These are phyloP conservation scores for Colletotrichum tofieldiae DNA, from an alignment of 2,329 filamentous ascomycete genomes.

Conservation along the genomic window DNA sequence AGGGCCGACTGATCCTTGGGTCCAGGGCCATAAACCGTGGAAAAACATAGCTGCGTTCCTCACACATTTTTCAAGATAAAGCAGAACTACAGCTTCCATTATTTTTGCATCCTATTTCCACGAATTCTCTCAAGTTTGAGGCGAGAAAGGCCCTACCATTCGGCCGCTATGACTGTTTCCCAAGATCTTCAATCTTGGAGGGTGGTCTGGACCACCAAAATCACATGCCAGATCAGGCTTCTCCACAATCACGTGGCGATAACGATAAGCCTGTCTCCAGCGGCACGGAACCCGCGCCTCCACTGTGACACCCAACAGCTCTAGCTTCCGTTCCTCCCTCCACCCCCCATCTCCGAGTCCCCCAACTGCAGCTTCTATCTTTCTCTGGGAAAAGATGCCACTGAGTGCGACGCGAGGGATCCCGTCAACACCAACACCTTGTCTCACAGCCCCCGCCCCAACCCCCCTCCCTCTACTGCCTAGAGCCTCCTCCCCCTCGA, in stretches of 20 bases:
- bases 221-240: constrained; percentile 37
- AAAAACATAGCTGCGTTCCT: not conserved
- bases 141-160: not conserved
- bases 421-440: not conserved
- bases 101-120: not conserved
- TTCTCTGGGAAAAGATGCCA: constrained; percentile 33
- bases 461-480: not conserved
- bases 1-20: not conserved
- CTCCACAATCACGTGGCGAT: constrained; percentile 41
- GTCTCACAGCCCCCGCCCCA: not conserved
- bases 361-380: constrained; percentile 11
- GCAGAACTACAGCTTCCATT: not conserved
- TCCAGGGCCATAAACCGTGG: not conserved
- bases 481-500: not conserved
- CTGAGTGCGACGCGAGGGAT: constrained; percentile 25
- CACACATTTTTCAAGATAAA: not conserved
- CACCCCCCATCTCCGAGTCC: constrained; percentile 31
- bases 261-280: constrained; percentile 37
- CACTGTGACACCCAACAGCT: constrained; percentile 39
- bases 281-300: constrained; percentile 25
- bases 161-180: not conserved
- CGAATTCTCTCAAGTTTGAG: not conserved
- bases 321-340: constrained; percentile 34
- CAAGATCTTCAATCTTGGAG: not conserved
- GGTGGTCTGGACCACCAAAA: not conserved